Base-by-base conservation (phyloP, 805 yeast species). In the Saccharomycopsis schoenii region DNA sequence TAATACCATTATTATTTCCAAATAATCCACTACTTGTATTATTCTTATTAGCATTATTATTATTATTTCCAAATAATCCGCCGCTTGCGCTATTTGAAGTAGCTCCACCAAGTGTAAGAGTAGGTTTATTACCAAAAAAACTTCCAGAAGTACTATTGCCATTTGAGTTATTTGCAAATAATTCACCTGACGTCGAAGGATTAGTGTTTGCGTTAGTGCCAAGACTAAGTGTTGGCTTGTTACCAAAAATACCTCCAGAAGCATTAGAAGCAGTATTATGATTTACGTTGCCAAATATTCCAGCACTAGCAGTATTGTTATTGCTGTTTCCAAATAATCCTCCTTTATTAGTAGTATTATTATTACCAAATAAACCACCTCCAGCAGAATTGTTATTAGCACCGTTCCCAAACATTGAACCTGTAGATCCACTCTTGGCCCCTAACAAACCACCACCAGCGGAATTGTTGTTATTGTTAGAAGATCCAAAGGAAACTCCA, bases 231-330 rank as follows among this genome's bases (percentile, higher is more conserved):
- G 60, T 61, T 29, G 25, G 56, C 37, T 69, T 69, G 61, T 66
- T 68, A n/a, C 81, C 81, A 69, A 77, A 77, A 21, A 78, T 62
- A 6, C 81, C 82, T 58, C 81, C 70, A 21, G 62, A 42, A 29
- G 43, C 82, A 59, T 81, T 70, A 29, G 62, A 42, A 29, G 43
- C 42, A 29, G 55, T 55, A 21, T 41, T 43, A 34, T 43, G 39
- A 47, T 50, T 56, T 43, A 39, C 34, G 55, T 58, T 56, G 42
- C 67, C 67, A 62, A 66, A 67, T 14, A 67, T 29, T 14, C 68
- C 66, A 6, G 66, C 66, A 29, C 57, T 56, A 52, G 43, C 50
- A 14, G 61, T 34, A 51, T 60, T 60, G n/a, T 64, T 62, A 54
- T 42, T 59, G n/a, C 58, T 61, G 42, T 63, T 66, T 36, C 72